A percentile compares a stretch with the other conserved stretches of the same genome.
Evolutionary conservation across 495 filamentous ascomycete species (phyloP).

Genomic region (Schizothecium vesticola): DNA sequence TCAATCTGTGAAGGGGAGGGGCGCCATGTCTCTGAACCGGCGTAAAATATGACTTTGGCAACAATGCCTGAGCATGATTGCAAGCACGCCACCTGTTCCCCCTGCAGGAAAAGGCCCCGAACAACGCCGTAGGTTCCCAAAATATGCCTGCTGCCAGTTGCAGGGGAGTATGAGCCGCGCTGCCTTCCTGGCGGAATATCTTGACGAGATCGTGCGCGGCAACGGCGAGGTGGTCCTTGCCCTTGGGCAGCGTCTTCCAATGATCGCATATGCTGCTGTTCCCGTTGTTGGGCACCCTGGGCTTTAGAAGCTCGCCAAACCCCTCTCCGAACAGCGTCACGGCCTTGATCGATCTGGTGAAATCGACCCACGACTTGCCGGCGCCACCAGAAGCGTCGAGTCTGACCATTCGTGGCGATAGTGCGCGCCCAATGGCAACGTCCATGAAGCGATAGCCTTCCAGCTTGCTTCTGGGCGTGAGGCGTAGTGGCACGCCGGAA

Average conservation of each 20-base stretch:
- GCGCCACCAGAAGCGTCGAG: neutral
- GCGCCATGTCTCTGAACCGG: neutral
- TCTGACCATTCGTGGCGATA: neutral
- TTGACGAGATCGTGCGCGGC: conserved; percentile 1
- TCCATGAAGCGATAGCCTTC: conserved; percentile 13
- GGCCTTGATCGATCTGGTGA: conserved; percentile 6
- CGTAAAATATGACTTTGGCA: neutral
- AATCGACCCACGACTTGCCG: conserved; percentile 15
- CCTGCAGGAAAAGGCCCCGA: neutral
- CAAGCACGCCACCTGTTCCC: neutral
- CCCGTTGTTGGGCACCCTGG: neutral
- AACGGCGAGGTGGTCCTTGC: conserved; percentile 9
- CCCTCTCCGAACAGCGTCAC: conserved; percentile 13
- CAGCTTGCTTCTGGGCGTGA: conserved; percentile 3
- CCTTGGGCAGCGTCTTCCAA: neutral
- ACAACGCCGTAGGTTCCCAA: neutral
- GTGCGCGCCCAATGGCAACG: neutral
- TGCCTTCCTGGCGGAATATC: conserved; percentile 9
- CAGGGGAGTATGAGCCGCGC: neutral
- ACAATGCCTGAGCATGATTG: neutral
- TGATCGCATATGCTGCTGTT: neutral
- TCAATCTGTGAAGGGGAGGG: neutral
- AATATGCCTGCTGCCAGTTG: conserved; percentile 3
- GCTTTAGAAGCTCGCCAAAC: conserved; percentile 6
- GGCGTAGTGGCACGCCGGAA: neutral